Percentiles rank a stretch among this genome's conserved stretches.
Conservation (phyloP, 163 green algal genomes). For the Scenedesmus sp. region DNA sequence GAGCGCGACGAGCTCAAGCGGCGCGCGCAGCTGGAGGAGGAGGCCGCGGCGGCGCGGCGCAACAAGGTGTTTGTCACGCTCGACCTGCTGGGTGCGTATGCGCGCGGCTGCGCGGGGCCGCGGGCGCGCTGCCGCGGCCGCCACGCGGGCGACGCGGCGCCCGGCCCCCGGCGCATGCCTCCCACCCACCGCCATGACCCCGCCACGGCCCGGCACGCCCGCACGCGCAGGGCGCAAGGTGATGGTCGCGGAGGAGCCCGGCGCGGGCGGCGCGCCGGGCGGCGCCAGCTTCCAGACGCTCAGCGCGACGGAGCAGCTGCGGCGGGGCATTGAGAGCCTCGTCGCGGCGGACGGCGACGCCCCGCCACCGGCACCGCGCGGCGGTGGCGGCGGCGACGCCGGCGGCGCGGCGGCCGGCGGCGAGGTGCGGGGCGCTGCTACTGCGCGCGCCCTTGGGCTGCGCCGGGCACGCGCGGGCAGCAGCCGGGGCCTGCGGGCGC, state of each 20-base stretch:
- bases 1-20: conserved; percentile 72
- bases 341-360: neutral
- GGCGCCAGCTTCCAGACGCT: conserved; percentile 20
- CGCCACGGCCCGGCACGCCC: too few species aligned
- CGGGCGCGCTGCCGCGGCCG: too few species aligned
- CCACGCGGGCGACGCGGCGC: too few species aligned
- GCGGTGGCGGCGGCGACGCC: conserved; percentile 1
- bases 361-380: neutral
- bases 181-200: too few species aligned
- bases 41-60: conserved; percentile 70
- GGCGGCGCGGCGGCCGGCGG: neutral
- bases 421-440: neutral
- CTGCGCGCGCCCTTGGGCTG: too few species aligned
- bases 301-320: conserved; percentile 31
- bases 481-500: too few species aligned
- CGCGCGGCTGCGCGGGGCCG: too few species aligned
- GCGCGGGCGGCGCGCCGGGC: neutral
- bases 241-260: conserved; percentile 27
- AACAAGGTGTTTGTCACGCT: conserved; percentile 78
- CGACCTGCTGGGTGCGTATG: conserved; percentile 94
- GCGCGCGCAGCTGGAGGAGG: conserved; percentile 58
- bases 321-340: neutral
- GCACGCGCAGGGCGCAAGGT: conserved; percentile 85
- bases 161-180: too few species aligned
- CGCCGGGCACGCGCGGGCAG: too few species aligned